Evolutionary conservation across 805 yeast genomes (phyloP).

Genomic region (Wickerhamiella vanderwaltii): DNA sequence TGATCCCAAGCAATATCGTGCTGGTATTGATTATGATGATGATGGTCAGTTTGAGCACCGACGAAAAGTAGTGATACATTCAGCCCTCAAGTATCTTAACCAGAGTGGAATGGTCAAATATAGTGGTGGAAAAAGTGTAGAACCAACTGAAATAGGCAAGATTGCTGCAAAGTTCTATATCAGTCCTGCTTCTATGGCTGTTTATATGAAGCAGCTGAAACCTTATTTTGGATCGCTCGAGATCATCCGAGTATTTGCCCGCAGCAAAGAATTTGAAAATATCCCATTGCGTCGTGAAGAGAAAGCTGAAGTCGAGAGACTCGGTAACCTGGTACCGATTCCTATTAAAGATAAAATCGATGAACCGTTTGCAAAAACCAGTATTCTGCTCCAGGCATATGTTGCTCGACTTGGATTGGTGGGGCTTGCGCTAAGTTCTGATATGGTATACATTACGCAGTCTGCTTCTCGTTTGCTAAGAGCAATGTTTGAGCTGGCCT

Average conservation of each 20-base stretch:
- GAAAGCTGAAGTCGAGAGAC: conserved; percentile 52
- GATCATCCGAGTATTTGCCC: conserved; percentile 60
- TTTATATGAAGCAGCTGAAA: conserved; percentile 49
- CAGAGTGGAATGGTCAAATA: conserved; percentile 49
- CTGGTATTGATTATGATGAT: conserved; percentile 48
- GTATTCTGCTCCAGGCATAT: conserved; percentile 69
- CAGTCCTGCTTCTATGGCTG: conserved; percentile 55
- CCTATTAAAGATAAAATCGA: conserved; percentile 58
- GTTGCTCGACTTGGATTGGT: conserved; percentile 66
- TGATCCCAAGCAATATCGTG: conserved; percentile 64
- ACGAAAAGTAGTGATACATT: conserved; percentile 57
- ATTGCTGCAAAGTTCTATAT: conserved; percentile 84
- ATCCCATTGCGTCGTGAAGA: conserved; percentile 85
- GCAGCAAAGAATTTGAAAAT: conserved; percentile 73
- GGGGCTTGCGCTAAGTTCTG: conserved; percentile 85
- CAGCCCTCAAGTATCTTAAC: conserved; percentile 54
- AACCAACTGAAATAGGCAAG: conserved; percentile 59
- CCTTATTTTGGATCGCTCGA: conserved; percentile 63
- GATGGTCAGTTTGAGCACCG: conserved; percentile 40
- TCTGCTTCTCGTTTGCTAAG: conserved; percentile 81
- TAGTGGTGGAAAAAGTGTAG: conserved; percentile 33
- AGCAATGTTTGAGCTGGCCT: conserved; percentile 70
- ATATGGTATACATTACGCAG: conserved; percentile 86
- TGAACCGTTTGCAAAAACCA: conserved; percentile 71
- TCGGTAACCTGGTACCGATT: conserved; percentile 67